Evolutionary conservation across 2,329 filamentous ascomycete species (phyloP), one percentile per base, ranked within the genome.

Genomic region (Apiospora saccharicola): DNA sequence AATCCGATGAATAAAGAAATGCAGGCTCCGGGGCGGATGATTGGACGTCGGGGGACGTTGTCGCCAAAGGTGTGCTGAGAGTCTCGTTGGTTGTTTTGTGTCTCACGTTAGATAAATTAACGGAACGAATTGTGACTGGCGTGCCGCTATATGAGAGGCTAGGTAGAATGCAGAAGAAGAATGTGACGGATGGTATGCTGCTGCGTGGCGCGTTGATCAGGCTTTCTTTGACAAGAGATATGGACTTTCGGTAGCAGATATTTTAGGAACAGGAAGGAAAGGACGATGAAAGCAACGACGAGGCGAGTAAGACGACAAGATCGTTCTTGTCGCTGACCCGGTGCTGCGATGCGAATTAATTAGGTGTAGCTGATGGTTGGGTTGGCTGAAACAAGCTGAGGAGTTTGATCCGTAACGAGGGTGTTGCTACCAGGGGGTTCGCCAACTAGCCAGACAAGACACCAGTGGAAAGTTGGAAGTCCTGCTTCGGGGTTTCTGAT

Each of bases 381-480:
- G 76, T 73, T 73, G 73, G 77, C 80, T 82, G 80, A 82, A 82
- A 82, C 80, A 79, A 76, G 78, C 74, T 76, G 79, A 80, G 75
- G 73, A 75, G 80, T 81, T 81, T 81, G 80, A 81, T 78, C 76
- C 69, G 78, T 78, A 75, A 77, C 77, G 77, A 77, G 77, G 77
- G 75, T 78, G 74, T 41, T 64, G 57, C 57, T 22, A 19, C 57
- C 57, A 37, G 57, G 57, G 57, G 24, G 68, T 26, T n/a, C 69
- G 69, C 46, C 47, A 70, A 30, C 69, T n/a, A 46, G 22, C n/a
- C 69, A 70, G 69, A 22, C 47, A 70, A 57, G 47, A 61, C 53
- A 70, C 51, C 69, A 46, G 10, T 41, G 37, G 68, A 49, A 70
- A 61, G 57, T 34, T 64, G 30, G 57, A 64, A 64, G 57, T 41